Evolutionary conservation across 371 early-diverging fungal genomes (phyloP), one percentile per base, ranked within the genome.

Genomic region (Mycotypha africana): DNA sequence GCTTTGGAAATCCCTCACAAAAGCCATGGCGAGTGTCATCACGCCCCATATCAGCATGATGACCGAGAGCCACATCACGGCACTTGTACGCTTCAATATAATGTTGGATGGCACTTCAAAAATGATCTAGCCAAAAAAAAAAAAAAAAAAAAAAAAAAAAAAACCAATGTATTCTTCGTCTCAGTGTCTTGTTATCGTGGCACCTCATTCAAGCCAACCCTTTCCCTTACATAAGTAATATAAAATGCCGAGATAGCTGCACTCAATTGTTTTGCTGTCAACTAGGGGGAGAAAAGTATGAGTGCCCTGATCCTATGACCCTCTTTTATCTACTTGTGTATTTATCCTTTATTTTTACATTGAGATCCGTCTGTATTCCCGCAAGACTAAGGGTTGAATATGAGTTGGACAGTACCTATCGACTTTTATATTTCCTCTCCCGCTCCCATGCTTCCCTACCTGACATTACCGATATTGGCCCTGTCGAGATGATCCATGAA

Each of bases 91-190:
- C 17, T 70, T 65, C 52, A 74, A 58, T 25, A 70, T 51, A 33
- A 74, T 51, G 37, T 74, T 74, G 23, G 66, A 67, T 2, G 74
- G 74, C 1, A 74, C 64, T 49, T 74, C 74, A 48, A 67, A 74
- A 11, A 62, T 43, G 45, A 65, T 31, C 49, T 50, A 34, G 16
- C 5, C 22, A 19, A 4, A 1, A 4, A 19, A n/a, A 6, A 33
- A 11, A n/a, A 33, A 11, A 33, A 11, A 11, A 28, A 28, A 8
- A 28, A 28, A 6, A 28, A 28, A 8, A 28, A 28, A 12, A 12
- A 12, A 28, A 6, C 12, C 30, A 8, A 8, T 28, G 30, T 28
- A 8, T 28, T 28, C n/a, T n/a, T n/a, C n/a, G n/a, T n/a, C n/a
- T n/a, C n/a, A n/a, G n/a, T n/a, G n/a, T n/a, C n/a, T n/a, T n/a